Evolutionary conservation across 2,329 filamentous ascomycete species (phyloP).

Genomic region (Eutypella sp.): DNA sequence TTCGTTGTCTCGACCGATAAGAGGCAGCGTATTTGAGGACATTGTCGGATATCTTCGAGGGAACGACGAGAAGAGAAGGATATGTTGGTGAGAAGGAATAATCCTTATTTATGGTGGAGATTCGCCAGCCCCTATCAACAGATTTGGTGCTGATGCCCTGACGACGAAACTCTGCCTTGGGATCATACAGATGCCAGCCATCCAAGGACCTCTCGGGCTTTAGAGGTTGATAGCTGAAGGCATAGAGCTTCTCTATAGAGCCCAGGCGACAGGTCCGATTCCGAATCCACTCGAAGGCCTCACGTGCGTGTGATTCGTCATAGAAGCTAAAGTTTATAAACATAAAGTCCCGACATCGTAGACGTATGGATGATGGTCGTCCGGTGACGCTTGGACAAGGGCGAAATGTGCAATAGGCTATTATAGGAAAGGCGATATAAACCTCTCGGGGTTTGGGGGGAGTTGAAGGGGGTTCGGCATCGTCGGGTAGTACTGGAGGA

Average conservation of each 20-base stretch:
- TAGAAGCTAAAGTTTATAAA: conserved; percentile 88
- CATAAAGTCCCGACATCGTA: conserved; percentile 89
- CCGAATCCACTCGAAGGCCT: conserved; percentile 84
- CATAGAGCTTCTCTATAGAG: conserved; percentile 82
- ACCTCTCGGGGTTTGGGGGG: conserved; percentile 52
- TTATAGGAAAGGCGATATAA: conserved; percentile 94
- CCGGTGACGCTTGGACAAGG: conserved; percentile 65
- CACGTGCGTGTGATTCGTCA: conserved; percentile 68
- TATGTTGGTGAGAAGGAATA: conserved; percentile 93
- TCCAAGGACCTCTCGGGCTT: conserved; percentile 68
- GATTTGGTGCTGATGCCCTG: conserved; percentile 82
- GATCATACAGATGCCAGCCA: conserved; percentile 82
- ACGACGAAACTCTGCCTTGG: conserved; percentile 76
- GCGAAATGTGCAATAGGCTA: conserved; percentile 73
- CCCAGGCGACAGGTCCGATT: conserved; percentile 75
- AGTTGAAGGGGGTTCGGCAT: conserved; percentile 13
- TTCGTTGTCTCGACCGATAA: conserved; percentile 83
- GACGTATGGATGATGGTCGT: conserved; percentile 73
- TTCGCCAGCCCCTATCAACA: conserved; percentile 76
- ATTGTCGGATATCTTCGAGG: conserved; percentile 89
- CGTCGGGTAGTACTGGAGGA: conserved; percentile 15
- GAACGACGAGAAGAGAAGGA: conserved; percentile 78
- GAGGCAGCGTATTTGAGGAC: conserved; percentile 87
- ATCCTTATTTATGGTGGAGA: conserved; percentile 84
- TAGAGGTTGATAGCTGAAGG: conserved; percentile 77